phyloP scores from a whole-genome alignment of 1,284 basidiomycete species.

The Clitocybe nebularis region DNA sequence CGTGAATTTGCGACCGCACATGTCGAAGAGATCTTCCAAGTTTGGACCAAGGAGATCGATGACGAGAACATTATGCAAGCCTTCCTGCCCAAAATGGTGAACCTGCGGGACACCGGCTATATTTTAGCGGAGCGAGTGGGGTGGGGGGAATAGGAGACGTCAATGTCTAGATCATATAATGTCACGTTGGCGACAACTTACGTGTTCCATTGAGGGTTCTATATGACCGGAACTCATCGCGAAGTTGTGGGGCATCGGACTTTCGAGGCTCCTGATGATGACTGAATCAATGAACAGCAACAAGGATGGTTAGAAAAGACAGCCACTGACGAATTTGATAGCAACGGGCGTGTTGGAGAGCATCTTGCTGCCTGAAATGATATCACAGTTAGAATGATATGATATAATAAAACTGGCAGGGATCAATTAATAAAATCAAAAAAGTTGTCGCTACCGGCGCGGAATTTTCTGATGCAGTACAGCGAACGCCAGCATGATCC shows the following conservation, averaged over 20 bases:
- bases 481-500: background rate
- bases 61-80: conserved; percentile 94
- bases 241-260: conserved; percentile 94
- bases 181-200: no score
- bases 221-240: conserved; percentile 97
- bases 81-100: conserved; percentile 98
- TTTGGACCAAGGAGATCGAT: conserved; percentile 97
- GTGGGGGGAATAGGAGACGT: conserved; percentile 9
- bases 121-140: conserved; percentile 15
- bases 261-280: conserved; percentile 97
- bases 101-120: conserved; percentile 94
- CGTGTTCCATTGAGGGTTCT: conserved; percentile 91
- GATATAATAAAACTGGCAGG: background rate
- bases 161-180: no score
- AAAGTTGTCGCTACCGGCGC: no score
- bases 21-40: conserved; percentile 95
- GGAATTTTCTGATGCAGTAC: no score
- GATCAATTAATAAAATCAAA: no score
- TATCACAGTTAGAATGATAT: conserved; percentile 7
- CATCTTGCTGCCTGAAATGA: conserved; percentile 73
- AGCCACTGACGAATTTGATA: conserved; percentile 87
- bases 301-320: conserved; percentile 13
- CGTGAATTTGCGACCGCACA: conserved; percentile 96
- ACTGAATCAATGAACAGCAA: conserved; percentile 12
- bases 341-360: conserved; percentile 89